These are phyloP conservation scores for Carallia pectinifolia DNA, from an alignment of 345 rosid species.

Conservation along the genomic window DNA sequence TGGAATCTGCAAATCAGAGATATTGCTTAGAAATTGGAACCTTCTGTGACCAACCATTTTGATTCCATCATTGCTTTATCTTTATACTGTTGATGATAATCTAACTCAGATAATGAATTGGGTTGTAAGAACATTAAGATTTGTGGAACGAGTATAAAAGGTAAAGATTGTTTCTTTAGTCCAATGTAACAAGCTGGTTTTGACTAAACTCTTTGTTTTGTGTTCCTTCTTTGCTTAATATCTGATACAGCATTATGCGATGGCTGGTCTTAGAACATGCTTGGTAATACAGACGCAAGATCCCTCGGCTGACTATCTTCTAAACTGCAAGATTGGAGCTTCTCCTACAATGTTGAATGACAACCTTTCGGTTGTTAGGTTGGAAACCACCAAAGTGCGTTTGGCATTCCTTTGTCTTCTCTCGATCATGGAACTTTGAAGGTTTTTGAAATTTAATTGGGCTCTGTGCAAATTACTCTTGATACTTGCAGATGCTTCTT, in stretches of 20 bases:
- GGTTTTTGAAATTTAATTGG: conserved; percentile 2
- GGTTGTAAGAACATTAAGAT: no score
- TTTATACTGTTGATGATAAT: no score
- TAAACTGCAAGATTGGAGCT: conserved; percentile 68
- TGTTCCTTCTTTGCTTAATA: background rate
- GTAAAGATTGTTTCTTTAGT: no score
- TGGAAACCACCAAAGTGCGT: conserved; percentile 74
- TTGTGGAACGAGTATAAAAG: no score
- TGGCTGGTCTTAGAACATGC: conserved; percentile 70
- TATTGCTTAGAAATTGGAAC: no score
- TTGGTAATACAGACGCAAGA: conserved; percentile 83
- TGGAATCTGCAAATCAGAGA: no score
- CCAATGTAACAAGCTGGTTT: background rate
- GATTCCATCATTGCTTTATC: no score
- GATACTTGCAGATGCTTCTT: conserved; percentile 64
- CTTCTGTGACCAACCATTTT: no score
- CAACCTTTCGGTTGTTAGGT: conserved; percentile 68
- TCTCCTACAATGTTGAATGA: conserved; percentile 49
- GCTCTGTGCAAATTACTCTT: conserved; percentile 8
- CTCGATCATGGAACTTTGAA: background rate
- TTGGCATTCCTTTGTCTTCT: conserved; percentile 3
- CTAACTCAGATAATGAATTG: no score
- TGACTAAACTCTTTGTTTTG: background rate
- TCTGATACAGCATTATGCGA: conserved; percentile 63
- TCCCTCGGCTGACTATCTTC: conserved; percentile 67